These are phyloP conservation scores for Phylloporus rhodoxanthus DNA, from an alignment of 768 basidiomycete genomes.

Conservation along the genomic window DNA sequence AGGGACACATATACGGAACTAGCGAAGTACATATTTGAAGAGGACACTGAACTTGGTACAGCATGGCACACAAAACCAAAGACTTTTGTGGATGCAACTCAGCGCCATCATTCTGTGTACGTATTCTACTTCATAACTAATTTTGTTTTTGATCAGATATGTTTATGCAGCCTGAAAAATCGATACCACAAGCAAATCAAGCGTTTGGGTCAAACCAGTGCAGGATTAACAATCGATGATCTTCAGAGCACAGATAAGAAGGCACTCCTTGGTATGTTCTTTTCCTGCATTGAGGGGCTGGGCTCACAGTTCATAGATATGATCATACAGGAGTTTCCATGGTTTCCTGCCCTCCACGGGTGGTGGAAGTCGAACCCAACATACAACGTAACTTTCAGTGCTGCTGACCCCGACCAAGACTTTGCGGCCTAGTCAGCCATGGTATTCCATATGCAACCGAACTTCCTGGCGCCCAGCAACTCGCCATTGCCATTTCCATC, in stretches of 20 bases:
- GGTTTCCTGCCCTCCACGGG: background rate
- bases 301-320: too few species aligned
- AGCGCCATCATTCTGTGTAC: background rate
- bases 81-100: too few species aligned
- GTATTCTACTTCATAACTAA: background rate
- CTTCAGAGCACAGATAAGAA: too few species aligned
- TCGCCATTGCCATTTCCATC: too few species aligned
- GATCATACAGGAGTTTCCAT: too few species aligned
- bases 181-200: background rate
- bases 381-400: background rate
- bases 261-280: too few species aligned
- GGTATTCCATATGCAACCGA: too few species aligned
- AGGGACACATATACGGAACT: background rate
- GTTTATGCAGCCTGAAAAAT: background rate
- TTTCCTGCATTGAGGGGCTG: too few species aligned
- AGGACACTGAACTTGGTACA: background rate
- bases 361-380: background rate
- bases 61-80: too few species aligned
- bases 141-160: background rate
- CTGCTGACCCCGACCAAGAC: background rate
- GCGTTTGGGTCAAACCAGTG: background rate
- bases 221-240: background rate
- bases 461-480: too few species aligned
- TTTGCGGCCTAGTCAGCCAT: too few species aligned
- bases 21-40: background rate